A percentile compares a stretch with the other conserved stretches of the same genome.
Evolutionary conservation across 106 monocot species (phyloP).

Genomic region (Apostasia ramifera): DNA sequence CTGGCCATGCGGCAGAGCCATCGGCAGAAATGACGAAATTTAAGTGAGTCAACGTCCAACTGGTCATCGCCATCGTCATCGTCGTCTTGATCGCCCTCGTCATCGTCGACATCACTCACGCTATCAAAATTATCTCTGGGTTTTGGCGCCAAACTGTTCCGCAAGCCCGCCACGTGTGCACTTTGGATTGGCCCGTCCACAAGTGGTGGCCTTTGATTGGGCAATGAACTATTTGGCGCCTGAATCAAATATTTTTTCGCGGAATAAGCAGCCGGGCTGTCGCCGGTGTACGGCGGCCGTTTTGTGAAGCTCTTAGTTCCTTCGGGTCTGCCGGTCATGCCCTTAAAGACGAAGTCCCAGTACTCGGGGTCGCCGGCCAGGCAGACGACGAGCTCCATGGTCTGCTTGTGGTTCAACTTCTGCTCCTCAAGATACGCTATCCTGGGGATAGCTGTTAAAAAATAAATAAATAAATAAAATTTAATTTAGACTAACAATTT

Average conservation of each 20-base stretch:
- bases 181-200: too few relatives aligned
- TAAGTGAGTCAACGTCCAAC: neutral
- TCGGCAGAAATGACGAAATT: neutral
- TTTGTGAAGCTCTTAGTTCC: too few relatives aligned
- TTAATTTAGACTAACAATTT: too few relatives aligned
- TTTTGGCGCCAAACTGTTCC: neutral
- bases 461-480: neutral
- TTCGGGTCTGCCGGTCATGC: neutral
- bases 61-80: too few relatives aligned
- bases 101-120: neutral
- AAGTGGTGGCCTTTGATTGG: too few relatives aligned
- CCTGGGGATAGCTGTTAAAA: neutral
- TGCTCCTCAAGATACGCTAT: neutral
- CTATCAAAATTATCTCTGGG: neutral
- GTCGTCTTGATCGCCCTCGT: neutral
- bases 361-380: constrained; percentile 1
- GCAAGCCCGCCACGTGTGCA: too few relatives aligned
- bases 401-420: constrained; percentile 4
- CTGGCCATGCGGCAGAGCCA: neutral
- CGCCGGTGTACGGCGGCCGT: too few relatives aligned
- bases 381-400: constrained; percentile 4
- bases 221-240: too few relatives aligned
- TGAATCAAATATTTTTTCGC: too few relatives aligned
- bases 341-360: constrained; percentile 10
- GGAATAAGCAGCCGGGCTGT: too few relatives aligned